Evolutionary conservation across 2,329 filamentous ascomycete genomes (phyloP), one percentile per base, ranked within the genome.

Genomic region (Trichoderma citrinoviride): DNA sequence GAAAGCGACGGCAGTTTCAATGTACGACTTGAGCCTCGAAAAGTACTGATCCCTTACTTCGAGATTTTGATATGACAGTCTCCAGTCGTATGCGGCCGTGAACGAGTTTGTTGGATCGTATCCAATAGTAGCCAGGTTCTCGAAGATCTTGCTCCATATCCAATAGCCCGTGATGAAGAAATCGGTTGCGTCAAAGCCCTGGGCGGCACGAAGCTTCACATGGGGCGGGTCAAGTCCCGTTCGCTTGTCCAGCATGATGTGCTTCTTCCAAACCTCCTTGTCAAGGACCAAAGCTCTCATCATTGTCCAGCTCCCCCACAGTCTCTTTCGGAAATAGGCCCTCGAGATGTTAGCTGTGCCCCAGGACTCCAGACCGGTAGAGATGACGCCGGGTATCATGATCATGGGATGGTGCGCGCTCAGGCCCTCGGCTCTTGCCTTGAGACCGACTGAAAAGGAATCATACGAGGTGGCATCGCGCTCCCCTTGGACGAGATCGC

Each of bases 281-380:
- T 98, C 95, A 72, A 96, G 79, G 1, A 99, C 92, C 69, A 99
- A 79, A 0, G 95, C 94, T 56, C 90, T 86, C 93, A 99, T 97
- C 95, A 99, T 99, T 68, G 87, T 96, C 95, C 96, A 99, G 70
- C 92, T 97, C 5, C 95, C 95, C 95, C 95, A 99, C 56, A 99
- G 80, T 61, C 95, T 84, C 79, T 96, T 97, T 68, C 95, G 85
- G 77, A 99, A 99, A 78, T 98, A 99, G 66, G 90, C 90, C 41
- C 92, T 86, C 7, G 93, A 97, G 47, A 83, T 81, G 73, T 93
- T 91, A 57, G 90, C 88, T 0, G 95, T 98, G 4, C 94, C 92
- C 95, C 95, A 99, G 54, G 92, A 97, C 78, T 99, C 95, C 25
- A 99, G 84, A 1, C 95, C 95, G 0, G 95, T 98, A 0, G 95